phyloP scores from a whole-genome alignment of 78 protist species.

The Dictyostelium firmibasis region DNA sequence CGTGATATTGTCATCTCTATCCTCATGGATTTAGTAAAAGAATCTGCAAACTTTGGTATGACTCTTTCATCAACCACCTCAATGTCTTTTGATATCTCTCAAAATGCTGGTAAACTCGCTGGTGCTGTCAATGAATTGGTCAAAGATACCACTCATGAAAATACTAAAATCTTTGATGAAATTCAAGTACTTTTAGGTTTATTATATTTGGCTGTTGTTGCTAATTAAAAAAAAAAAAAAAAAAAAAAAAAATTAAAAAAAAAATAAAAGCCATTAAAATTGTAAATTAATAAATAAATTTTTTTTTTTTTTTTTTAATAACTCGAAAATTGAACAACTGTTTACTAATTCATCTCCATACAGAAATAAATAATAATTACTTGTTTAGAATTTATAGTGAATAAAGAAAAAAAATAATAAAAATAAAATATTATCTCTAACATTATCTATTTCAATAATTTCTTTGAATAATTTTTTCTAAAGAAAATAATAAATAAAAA shows the following conservation, averaged over 20 bases:
- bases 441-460: too few relatives aligned
- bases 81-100: slow-evolving; percentile 59
- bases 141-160: neutral
- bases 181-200: slow-evolving; percentile 40
- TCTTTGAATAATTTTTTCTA: too few relatives aligned
- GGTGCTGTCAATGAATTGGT: slow-evolving; percentile 73
- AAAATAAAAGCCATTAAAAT: neutral
- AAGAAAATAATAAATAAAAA: too few relatives aligned
- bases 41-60: slow-evolving; percentile 51
- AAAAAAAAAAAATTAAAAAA: neutral
- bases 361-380: too few relatives aligned
- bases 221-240: slow-evolving; percentile 7
- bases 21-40: slow-evolving; percentile 47
- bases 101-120: slow-evolving; percentile 41
- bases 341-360: too few relatives aligned
- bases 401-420: too few relatives aligned
- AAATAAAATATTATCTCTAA: too few relatives aligned
- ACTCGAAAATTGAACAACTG: too few relatives aligned
- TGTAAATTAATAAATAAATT: neutral
- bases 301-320: neutral
- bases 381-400: too few relatives aligned
- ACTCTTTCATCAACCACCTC: slow-evolving; percentile 9
- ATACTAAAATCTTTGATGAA: slow-evolving; percentile 42
- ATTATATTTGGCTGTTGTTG: slow-evolving; percentile 44
- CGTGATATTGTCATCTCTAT: slow-evolving; percentile 29